phyloP scores from a whole-genome alignment of 768 basidiomycete genomes.

The Tulasnella sp. region DNA sequence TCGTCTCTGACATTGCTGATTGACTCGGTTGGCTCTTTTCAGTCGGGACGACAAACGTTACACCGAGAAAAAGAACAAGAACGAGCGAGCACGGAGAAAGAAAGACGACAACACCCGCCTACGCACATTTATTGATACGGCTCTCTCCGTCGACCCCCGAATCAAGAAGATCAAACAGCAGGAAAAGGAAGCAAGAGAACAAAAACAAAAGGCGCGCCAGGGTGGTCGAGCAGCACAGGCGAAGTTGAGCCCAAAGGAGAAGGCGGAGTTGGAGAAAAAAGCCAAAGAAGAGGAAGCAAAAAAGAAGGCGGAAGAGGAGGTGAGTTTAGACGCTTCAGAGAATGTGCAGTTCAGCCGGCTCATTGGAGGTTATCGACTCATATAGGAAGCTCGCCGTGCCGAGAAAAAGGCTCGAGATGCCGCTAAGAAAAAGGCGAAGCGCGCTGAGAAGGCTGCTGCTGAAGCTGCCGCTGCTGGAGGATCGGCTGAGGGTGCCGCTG shows the following conservation, averaged over 20 bases:
- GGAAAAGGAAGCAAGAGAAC: conserved; percentile 90
- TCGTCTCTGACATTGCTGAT: not conserved
- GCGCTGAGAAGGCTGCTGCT: conserved; percentile 18
- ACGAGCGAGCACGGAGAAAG: conserved; percentile 91
- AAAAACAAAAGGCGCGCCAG: conserved; percentile 61
- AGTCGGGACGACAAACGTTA: conserved; percentile 98
- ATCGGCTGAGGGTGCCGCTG: not conserved
- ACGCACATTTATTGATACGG: conserved; percentile 79
- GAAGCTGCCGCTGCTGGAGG: not conserved
- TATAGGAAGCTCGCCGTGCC: not conserved
- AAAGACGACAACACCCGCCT: conserved; percentile 95
- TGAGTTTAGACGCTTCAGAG: not conserved
- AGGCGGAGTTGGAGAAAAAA: conserved; percentile 61
- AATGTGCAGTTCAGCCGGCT: not conserved
- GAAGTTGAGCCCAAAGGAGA: conserved; percentile 54
- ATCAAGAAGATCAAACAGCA: conserved; percentile 96
- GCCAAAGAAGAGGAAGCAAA: conserved; percentile 47
- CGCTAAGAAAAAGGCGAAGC: conserved; percentile 11
- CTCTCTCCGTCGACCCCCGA: conserved; percentile 79
- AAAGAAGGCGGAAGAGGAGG: conserved; percentile 67
- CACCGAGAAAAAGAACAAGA: conserved; percentile 99
- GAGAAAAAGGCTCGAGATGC: conserved; percentile 18
- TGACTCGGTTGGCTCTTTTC: not conserved
- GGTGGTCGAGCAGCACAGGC: conserved; percentile 38
- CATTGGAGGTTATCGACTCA: not conserved